Percentiles rank a stretch among this genome's conserved stretches.
phyloP scores from a whole-genome alignment of 2,329 filamentous ascomycete species.

The Monilinia polystroma region DNA sequence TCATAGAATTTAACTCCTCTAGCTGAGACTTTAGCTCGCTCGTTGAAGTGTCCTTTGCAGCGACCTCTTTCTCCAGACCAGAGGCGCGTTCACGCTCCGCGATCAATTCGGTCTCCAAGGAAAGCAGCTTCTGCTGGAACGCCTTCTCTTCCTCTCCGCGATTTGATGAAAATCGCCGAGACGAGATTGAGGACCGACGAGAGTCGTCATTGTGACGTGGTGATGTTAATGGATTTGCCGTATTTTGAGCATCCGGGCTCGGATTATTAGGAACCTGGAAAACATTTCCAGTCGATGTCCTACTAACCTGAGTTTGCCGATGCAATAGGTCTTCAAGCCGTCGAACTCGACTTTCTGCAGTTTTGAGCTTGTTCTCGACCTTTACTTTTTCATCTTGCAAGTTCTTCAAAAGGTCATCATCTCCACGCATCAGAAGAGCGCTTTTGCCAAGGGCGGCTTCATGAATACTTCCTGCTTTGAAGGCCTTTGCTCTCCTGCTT shows the following conservation, averaged over 20 bases:
- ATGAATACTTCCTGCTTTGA: conserved; percentile 94
- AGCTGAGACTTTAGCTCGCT: conserved; percentile 66
- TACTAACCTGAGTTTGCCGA: conserved; percentile 65
- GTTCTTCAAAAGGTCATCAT: conserved; percentile 74
- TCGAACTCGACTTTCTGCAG: conserved; percentile 85
- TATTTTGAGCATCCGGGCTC: conserved; percentile 51
- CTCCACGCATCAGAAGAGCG: conserved; percentile 79
- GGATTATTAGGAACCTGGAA: conserved; percentile 51
- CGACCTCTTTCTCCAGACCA: conserved; percentile 68
- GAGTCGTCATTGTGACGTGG: conserved; percentile 46
- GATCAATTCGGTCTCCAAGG: conserved; percentile 75
- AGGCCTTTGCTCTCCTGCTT: conserved; percentile 81
- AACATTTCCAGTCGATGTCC: conserved; percentile 53
- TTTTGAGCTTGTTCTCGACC: conserved; percentile 71
- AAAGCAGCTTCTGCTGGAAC: conserved; percentile 59
- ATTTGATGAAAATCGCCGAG: conserved; percentile 60
- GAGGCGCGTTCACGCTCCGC: conserved; percentile 68
- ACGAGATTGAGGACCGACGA: conserved; percentile 59
- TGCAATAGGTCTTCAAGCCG: conserved; percentile 91
- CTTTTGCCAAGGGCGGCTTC: conserved; percentile 86
- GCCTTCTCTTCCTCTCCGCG: conserved; percentile 59
- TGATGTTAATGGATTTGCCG: conserved; percentile 42
- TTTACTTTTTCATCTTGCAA: conserved; percentile 82
- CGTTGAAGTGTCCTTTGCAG: conserved; percentile 55
- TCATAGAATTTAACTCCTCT: conserved; percentile 85